Evolutionary conservation across 768 basidiomycete genomes (phyloP).

Genomic region (Boletus rubescentipes): DNA sequence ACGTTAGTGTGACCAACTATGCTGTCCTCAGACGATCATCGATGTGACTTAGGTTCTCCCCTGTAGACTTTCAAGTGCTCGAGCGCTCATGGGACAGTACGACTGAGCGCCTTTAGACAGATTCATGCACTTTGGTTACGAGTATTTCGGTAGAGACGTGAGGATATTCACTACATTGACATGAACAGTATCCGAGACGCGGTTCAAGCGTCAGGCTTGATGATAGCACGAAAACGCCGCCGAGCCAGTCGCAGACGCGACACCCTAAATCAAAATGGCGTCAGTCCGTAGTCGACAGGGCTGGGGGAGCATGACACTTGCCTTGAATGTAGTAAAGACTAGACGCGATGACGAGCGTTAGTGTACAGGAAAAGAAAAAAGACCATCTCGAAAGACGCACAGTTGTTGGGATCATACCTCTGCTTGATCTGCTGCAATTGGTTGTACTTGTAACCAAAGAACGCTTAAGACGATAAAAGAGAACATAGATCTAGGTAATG

Average conservation of each 20-base stretch:
- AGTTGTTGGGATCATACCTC: constrained; percentile 14
- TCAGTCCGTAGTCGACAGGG: neutral
- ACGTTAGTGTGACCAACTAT: too few relatives aligned
- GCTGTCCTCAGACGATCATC: too few relatives aligned
- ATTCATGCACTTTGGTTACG: neutral
- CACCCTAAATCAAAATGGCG: neutral
- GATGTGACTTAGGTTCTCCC: too few relatives aligned
- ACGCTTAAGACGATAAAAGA: neutral
- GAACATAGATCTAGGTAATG: neutral
- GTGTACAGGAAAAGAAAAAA: neutral
- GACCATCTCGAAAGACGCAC: neutral
- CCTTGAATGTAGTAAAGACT: constrained; percentile 20
- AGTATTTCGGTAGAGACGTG: neutral
- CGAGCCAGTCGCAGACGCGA: constrained; percentile 3
- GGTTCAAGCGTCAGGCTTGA: neutral
- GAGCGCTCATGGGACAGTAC: too few relatives aligned
- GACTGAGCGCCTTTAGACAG: too few relatives aligned
- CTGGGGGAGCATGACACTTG: too few relatives aligned
- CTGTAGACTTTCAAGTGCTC: too few relatives aligned
- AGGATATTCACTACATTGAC: neutral
- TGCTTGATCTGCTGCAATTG: constrained; percentile 11
- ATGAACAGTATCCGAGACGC: neutral
- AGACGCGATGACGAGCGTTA: neutral
- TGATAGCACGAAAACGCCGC: constrained; percentile 3
- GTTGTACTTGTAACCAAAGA: constrained; percentile 21